Base-by-base conservation (phyloP, 495 filamentous ascomycete species). In the Pseudomonodictys pantanalensis region DNA sequence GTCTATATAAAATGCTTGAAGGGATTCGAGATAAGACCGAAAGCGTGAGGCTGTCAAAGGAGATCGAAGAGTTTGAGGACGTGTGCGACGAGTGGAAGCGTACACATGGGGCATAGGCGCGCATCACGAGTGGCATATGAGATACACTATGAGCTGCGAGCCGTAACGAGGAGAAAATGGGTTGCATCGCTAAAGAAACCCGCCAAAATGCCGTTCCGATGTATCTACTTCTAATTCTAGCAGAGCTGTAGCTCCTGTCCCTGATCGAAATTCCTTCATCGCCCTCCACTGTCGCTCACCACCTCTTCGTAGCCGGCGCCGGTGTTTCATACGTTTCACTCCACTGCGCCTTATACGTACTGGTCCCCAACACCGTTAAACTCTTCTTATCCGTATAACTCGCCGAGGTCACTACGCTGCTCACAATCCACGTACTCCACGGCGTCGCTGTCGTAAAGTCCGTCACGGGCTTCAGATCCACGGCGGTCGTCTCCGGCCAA, bases 351-450 rank as follows among this genome's bases (percentile, higher is more conserved):
- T 39, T 2, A 45, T 59, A 64, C 28, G 56, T 60, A 0, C 20
- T 33, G n/a, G 55, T 59, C 0, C 60, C 60, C 23, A 56, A 20
- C 15, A 56, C 46, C 6, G 61, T 60, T 9, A 60, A 2, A 43
- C 11, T 10, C 29, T 54, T 50, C 42, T 35, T 53, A 29, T 55
- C 50, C 1, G 48, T 49, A 28, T 46, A 64, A 0, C 48, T 55
- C 12, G 56, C 61, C 9, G 23, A 33, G 1, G 61, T 64, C 7
- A 64, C 61, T 17, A 64, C 49, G 2, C 17, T 26, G 5, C 17
- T 54, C 49, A 50, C 50, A 28, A 64, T 64, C 61, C 61, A 64
- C 1, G 55, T 64, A 3, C 55, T 54, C 61, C 61, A 59, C 18
- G 54, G 46, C 23, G 49, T 11, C 11, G 51, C 50, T 4, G 29